Base-by-base conservation (phyloP, 2,329 filamentous ascomycete genomes). In the Fusarium nodosum region DNA sequence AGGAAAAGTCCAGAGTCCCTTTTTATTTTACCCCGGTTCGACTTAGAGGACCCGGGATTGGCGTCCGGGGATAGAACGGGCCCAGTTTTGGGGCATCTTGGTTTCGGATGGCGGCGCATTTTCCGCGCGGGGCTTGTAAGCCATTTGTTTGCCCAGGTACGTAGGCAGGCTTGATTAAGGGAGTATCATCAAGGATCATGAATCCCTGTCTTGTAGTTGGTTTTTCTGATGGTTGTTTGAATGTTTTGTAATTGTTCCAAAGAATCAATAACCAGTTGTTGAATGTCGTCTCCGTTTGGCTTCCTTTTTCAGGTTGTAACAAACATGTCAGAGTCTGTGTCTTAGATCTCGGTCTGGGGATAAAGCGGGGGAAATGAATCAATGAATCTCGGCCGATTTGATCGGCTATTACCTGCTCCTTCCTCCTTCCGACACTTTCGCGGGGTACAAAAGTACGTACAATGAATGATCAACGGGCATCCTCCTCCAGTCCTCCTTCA, bases 11-110 rank as follows among this genome's bases (percentile, higher is more conserved):
- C 12, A 20, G 7, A 22, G 60, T 69, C 20, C 47, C 45, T 64
- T 48, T 52, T 69, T 62, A 69, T 59, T 52, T 56, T 52, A 68
- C 62, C 67, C 67, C 60, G 33, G 39, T 44, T 58, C 60, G 41
- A 36, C 51, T 58, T 62, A 45, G 60, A 62, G 58, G 58, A 42
- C 39, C 57, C 69, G 71, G 61, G 57, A 64, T 71, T 72, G 72
- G 56, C 47, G 54, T 56, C 60, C 71, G 70, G 71, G 47, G 47
- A 73, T 73, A 71, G 56, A 39, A 46, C 70, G 67, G 67, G 36
- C 26, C 46, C 58, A 52, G 48, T 47, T 59, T 45, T 59, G 53
- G 54, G 33, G 61, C 56, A 39, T 46, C 44, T 60, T 48, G 28
- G 60, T 54, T 65, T 71, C 69, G 69, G 69, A 24, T 72, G 56